These are phyloP conservation scores for Gloeopeniophorella convolvens DNA, from an alignment of 768 basidiomycete genomes.

Conservation along the genomic window DNA sequence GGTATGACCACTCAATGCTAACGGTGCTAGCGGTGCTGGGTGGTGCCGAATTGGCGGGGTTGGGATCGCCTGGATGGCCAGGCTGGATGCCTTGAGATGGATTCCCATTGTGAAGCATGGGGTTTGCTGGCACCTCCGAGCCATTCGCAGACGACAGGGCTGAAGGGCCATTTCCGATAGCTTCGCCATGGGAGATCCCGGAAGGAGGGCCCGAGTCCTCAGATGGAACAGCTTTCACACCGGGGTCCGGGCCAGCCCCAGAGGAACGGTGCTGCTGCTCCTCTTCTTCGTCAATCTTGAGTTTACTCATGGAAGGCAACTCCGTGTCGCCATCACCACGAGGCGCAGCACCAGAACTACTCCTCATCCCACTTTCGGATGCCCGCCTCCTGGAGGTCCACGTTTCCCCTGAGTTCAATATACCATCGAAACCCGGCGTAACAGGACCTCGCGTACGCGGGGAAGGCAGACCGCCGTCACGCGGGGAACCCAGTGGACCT, in stretches of 20 bases:
- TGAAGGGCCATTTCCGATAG: neutral
- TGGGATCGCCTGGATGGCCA: neutral
- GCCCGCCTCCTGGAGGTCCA: slow-evolving; percentile 61
- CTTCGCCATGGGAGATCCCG: neutral
- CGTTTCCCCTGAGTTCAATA: slow-evolving; percentile 57
- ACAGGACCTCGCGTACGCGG: slow-evolving; percentile 58
- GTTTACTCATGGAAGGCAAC: slow-evolving; percentile 35
- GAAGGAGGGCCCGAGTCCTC: neutral
- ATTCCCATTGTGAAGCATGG: neutral
- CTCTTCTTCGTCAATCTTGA: slow-evolving; percentile 56
- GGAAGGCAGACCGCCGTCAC: slow-evolving; percentile 53
- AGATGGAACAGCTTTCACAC: neutral
- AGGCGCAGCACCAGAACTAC: slow-evolving; percentile 30
- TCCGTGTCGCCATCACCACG: slow-evolving; percentile 37
- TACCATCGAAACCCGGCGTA: slow-evolving; percentile 64
- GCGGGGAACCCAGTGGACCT: slow-evolving; percentile 46
- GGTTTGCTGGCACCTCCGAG: neutral
- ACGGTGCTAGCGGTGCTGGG: slow-evolving; percentile 48
- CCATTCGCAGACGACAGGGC: slow-evolving; percentile 2
- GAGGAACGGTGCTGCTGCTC: slow-evolving; percentile 28
- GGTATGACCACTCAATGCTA: slow-evolving; percentile 81
- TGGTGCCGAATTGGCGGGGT: slow-evolving; percentile 23
- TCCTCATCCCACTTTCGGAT: slow-evolving; percentile 49
- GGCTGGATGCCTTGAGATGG: neutral
- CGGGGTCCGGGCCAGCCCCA: neutral